Base-by-base conservation (phyloP, 1,284 basidiomycete genomes). In the Microbotryum lychnidis-dioicae region DNA sequence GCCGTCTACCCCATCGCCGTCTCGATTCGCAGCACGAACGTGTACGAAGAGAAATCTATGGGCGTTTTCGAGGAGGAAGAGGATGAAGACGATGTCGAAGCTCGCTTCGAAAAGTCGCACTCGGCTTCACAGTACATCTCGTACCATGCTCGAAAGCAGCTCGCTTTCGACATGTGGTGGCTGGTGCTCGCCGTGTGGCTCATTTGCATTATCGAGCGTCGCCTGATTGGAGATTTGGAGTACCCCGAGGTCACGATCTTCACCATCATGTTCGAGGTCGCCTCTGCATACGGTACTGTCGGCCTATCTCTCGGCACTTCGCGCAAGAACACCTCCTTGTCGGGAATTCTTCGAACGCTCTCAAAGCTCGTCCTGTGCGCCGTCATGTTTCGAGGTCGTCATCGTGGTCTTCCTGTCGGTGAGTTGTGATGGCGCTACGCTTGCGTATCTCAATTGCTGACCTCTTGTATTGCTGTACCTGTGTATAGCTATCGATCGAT, bases 11-110 rank as follows among this genome's bases (percentile, higher is more conserved):
- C 81, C 14, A 77, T 82, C 49, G 81, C 81, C 21, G 73, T 83
- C 58, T 86, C 85, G 69, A 89, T 98, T 12, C 87, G 93, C n/a
- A 84, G 89, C n/a, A 97, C 94, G 23, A 97, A 97, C 75, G 94
- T 97, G 1, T 97, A 97, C 75, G 94, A 98, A 74, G 92, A 97
- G 71, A 84, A 83, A 62, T 62, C 66, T 2, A 67, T 72, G 54
- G 64, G 61, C 1, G 77, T 93, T 44, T 92, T 84, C 71, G 76
- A 79, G 16, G 77, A 81, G 9, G 77, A 78, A 0, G 76, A 79
- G 0, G 79, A 80, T 8, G 77, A 80, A 0, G 77, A 82, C 4
- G 77, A 81, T 2, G 74, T 79, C 2, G 73, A 75, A 3, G 77
- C 79, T 1, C 79, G 80, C n/a, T 72, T 74, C 37, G 71, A 69